These are phyloP conservation scores for Suhomyces bribrorum DNA, from an alignment of 1,139 yeast genomes.

Conservation along the genomic window DNA sequence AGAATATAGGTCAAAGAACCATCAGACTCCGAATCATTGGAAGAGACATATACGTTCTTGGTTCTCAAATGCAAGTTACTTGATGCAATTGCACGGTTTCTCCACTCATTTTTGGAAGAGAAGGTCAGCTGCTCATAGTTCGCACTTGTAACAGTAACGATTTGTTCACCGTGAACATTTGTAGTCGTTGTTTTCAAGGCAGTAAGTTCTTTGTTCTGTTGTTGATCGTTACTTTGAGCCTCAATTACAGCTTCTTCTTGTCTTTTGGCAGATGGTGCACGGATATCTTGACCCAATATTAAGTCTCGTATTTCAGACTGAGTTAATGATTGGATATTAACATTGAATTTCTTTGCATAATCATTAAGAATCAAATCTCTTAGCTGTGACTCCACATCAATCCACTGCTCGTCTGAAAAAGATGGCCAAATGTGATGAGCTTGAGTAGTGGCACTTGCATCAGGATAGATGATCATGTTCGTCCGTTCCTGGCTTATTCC, in stretches of 20 bases:
- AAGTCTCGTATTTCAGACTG: conserved; percentile 93
- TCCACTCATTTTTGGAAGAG: conserved; percentile 88
- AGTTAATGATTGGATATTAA: conserved; percentile 83
- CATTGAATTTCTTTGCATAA: conserved; percentile 82
- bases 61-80: conserved; percentile 72
- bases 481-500: conserved; percentile 78
- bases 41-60: conserved; percentile 68
- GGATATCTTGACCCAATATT: conserved; percentile 90
- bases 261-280: conserved; percentile 84
- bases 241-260: conserved; percentile 80
- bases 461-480: conserved; percentile 75
- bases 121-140: conserved; percentile 85
- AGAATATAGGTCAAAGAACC: conserved; percentile 64
- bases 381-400: conserved; percentile 79
- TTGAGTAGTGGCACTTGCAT: conserved; percentile 64
- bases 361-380: conserved; percentile 86
- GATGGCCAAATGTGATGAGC: conserved; percentile 95
- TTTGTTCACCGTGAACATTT: conserved; percentile 95
- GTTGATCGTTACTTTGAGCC: conserved; percentile 32
- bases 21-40: conserved; percentile 46
- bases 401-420: conserved; percentile 87
- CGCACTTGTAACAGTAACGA: conserved; percentile 89
- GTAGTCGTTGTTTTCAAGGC: conserved; percentile 84
- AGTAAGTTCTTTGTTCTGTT: conserved; percentile 51
- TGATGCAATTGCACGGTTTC: conserved; percentile 80